Percentiles rank a stretch among this genome's conserved stretches.
Conservation (phyloP, 2,329 filamentous ascomycete species). For the Mycosphaerelloides madeirae region DNA sequence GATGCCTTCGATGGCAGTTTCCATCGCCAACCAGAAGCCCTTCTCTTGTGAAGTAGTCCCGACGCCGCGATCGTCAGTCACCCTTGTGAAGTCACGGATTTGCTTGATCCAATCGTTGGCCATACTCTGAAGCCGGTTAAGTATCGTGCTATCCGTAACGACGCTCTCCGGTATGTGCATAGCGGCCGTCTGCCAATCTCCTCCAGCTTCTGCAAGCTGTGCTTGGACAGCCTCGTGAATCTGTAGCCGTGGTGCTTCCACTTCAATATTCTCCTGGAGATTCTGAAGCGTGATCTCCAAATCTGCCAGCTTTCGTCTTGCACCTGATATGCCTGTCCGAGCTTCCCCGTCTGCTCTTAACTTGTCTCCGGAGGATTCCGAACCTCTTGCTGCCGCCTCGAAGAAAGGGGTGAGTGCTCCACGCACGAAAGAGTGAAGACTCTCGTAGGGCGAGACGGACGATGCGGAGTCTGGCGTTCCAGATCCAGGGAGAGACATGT, state of each 20-base stretch:
- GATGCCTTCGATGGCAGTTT: conserved; percentile 85
- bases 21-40: conserved; percentile 98
- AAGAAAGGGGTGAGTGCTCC: conserved; percentile 93
- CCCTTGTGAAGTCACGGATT: conserved; percentile 92
- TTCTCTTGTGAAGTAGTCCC: conserved; percentile 92
- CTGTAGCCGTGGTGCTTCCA: conserved; percentile 81
- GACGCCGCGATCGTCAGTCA: conserved; percentile 74
- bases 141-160: conserved; percentile 83
- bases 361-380: conserved; percentile 61
- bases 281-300: conserved; percentile 85
- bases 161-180: conserved; percentile 71
- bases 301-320: conserved; percentile 94
- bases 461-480: conserved; percentile 43
- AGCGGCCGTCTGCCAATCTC: conserved; percentile 64
- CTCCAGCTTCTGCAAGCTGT: conserved; percentile 68
- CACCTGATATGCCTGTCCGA: conserved; percentile 92
- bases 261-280: conserved; percentile 95
- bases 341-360: conserved; percentile 79
- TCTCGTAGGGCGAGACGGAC: conserved; percentile 79
- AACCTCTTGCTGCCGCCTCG: conserved; percentile 86
- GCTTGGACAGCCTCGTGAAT: conserved; percentile 85
- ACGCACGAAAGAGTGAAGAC: conserved; percentile 86
- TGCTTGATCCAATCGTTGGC: conserved; percentile 99
- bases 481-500: conserved; percentile 75
- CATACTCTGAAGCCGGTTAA: conserved; percentile 87